These are phyloP conservation scores for Hygrophila difformis DNA, from an alignment of 257 asterid genomes.

Conservation along the genomic window DNA sequence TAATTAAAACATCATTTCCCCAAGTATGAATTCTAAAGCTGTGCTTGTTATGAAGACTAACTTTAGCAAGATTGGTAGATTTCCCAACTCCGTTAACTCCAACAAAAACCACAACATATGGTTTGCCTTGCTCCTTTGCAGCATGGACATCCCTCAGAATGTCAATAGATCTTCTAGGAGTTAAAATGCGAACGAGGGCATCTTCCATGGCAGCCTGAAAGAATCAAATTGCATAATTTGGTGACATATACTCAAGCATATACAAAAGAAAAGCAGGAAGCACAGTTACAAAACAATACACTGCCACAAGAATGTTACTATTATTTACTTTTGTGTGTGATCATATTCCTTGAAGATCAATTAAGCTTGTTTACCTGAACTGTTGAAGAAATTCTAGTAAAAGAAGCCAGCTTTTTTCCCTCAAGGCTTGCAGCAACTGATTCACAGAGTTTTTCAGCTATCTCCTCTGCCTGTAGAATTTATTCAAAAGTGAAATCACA, in stretches of 20 bases:
- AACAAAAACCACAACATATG: conserved; percentile 94
- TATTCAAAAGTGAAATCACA: conserved; percentile 2
- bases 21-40: background rate
- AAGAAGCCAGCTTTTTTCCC: conserved; percentile 86
- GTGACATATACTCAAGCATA: background rate
- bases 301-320: background rate
- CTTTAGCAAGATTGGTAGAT: conserved; percentile 98
- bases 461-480: conserved; percentile 82
- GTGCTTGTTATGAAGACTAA: conserved; percentile 13
- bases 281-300: background rate
- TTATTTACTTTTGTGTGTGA: background rate
- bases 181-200: conserved; percentile 93
- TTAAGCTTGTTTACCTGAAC: conserved; percentile 52
- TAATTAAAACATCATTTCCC: background rate
- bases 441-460: conserved; percentile 95
- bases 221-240: conserved; percentile 13
- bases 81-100: conserved; percentile 99
- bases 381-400: conserved; percentile 86
- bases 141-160: conserved; percentile 93
- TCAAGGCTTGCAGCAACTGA: conserved; percentile 95
- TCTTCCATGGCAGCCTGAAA: conserved; percentile 94
- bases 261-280: background rate
- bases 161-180: conserved; percentile 94
- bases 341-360: background rate
- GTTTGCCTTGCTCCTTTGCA: conserved; percentile 88